A percentile compares a stretch with the other conserved stretches of the same genome.
phyloP scores from a whole-genome alignment of 768 basidiomycete genomes.

The Naganishia onofrii region DNA sequence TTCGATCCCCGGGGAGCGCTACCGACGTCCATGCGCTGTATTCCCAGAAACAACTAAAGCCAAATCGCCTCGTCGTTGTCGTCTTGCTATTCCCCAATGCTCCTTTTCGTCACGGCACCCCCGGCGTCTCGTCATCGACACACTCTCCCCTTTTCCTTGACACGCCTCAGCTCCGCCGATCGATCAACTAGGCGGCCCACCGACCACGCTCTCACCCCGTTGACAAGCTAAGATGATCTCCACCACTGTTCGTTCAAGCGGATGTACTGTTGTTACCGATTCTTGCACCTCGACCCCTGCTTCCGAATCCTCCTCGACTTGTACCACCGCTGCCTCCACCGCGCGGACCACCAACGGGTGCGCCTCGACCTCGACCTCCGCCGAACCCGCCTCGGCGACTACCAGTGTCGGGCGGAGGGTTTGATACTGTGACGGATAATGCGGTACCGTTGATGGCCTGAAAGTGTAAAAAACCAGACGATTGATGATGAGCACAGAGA shows the following conservation, averaged over 20 bases:
- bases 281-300: slow-evolving; percentile 18
- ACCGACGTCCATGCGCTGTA: not conserved
- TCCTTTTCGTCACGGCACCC: no score
- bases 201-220: no score
- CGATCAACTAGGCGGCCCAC: no score
- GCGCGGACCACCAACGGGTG: not conserved
- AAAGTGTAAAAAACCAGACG: not conserved
- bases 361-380: slow-evolving; percentile 21
- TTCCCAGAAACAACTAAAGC: not conserved
- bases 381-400: slow-evolving; percentile 32
- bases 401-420: slow-evolving; percentile 38
- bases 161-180: no score
- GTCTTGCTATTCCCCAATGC: no score
- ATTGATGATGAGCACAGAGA: not conserved
- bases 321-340: not conserved
- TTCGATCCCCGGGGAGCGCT: not conserved
- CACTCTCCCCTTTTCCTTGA: no score
- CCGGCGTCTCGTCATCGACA: no score
- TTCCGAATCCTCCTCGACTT: slow-evolving; percentile 25
- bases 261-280: slow-evolving; percentile 6
- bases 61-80: no score
- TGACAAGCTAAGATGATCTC: not conserved
- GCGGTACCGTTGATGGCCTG: slow-evolving; percentile 44
- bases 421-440: slow-evolving; percentile 42
- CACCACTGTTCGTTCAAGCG: not conserved